Conservation (phyloP, 2,329 filamentous ascomycete species). For the Epichloe bromicola region DNA sequence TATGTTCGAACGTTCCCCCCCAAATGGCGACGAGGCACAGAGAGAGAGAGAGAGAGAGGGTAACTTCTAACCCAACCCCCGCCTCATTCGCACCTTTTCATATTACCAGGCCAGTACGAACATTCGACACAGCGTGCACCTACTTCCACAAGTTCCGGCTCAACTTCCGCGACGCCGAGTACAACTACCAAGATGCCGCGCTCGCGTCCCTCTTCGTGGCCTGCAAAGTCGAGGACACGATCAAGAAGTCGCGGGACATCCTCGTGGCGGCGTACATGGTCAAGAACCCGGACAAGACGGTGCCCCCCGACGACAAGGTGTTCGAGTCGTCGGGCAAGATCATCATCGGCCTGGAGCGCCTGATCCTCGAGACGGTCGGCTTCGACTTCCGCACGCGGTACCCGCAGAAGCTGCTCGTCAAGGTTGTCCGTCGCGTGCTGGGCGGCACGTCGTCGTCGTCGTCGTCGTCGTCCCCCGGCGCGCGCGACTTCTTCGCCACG, state of each 20-base stretch:
- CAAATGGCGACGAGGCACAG: no score
- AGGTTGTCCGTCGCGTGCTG: conserved; percentile 54
- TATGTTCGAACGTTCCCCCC: conserved; percentile 26
- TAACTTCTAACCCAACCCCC: background rate
- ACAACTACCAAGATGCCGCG: conserved; percentile 76
- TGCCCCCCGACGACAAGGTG: conserved; percentile 68
- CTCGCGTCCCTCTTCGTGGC: conserved; percentile 81
- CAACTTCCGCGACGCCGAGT: conserved; percentile 71
- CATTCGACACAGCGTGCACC: conserved; percentile 79
- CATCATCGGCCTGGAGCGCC: conserved; percentile 78
- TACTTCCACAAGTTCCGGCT: conserved; percentile 94
- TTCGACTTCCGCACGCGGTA: conserved; percentile 91
- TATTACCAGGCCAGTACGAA: conserved; percentile 60
- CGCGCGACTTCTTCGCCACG: conserved; percentile 41
- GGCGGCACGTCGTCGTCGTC: conserved; percentile 11
- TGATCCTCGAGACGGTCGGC: conserved; percentile 82
- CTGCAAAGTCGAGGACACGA: conserved; percentile 94
- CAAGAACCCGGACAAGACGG: conserved; percentile 55
- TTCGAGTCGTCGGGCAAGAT: conserved; percentile 70
- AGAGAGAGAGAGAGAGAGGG: background rate
- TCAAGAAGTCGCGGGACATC: conserved; percentile 93
- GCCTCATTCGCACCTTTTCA: background rate
- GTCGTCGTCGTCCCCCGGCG: background rate
- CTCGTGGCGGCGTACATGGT: conserved; percentile 82
- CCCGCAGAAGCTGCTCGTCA: conserved; percentile 73